These are phyloP conservation scores for Phlebiopsis gigantea DNA, from an alignment of 768 basidiomycete genomes.

Conservation along the genomic window DNA sequence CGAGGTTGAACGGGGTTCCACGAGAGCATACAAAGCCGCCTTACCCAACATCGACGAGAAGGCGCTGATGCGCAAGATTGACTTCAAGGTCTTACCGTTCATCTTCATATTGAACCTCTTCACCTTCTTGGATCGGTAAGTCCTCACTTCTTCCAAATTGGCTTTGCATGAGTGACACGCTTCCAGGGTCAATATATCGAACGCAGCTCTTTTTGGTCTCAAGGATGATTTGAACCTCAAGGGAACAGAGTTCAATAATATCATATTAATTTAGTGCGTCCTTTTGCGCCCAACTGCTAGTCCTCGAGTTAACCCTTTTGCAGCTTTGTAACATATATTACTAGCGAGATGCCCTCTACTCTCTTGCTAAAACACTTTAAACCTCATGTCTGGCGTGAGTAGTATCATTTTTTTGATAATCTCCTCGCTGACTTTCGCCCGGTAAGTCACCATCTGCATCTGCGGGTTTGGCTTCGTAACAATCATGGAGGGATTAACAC, in stretches of 20 bases:
- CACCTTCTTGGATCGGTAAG: slow-evolving; percentile 27
- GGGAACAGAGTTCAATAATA: slow-evolving; percentile 24
- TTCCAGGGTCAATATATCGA: slow-evolving; percentile 27
- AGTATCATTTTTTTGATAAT: no score
- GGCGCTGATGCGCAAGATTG: slow-evolving; percentile 21
- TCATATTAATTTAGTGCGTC: slow-evolving; percentile 26
- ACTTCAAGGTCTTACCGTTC: slow-evolving; percentile 28
- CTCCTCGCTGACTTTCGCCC: neutral
- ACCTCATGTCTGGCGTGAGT: slow-evolving; percentile 30
- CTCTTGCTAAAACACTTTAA: slow-evolving; percentile 29
- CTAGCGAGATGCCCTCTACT: slow-evolving; percentile 33
- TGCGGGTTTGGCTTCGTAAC: slow-evolving; percentile 33
- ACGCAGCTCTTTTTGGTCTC: slow-evolving; percentile 27
- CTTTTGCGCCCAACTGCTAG: neutral
- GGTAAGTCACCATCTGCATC: slow-evolving; percentile 30
- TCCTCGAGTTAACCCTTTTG: neutral
- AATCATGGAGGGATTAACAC: slow-evolving; percentile 27
- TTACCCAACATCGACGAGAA: slow-evolving; percentile 14
- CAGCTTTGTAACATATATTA: slow-evolving; percentile 29
- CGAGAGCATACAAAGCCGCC: neutral
- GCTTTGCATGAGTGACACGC: neutral
- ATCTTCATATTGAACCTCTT: slow-evolving; percentile 33
- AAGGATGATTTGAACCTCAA: slow-evolving; percentile 23
- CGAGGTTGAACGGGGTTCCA: neutral
- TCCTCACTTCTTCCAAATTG: neutral